Evolutionary conservation across 805 yeast genomes (phyloP), one percentile per base, ranked within the genome.

Genomic region (Metschnikowia cubensis): DNA sequence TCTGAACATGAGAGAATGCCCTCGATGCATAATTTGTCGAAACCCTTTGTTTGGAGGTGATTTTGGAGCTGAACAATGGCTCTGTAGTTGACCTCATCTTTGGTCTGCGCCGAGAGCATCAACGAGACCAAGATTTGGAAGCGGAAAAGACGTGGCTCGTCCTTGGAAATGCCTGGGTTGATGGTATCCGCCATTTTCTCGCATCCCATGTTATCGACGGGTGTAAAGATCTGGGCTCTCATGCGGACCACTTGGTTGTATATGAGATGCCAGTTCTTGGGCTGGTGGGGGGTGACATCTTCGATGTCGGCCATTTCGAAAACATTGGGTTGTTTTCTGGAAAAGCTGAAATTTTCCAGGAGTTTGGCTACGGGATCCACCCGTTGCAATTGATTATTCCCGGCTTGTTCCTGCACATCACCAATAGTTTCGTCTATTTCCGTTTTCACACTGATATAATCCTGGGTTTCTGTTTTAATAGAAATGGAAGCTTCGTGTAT

Each of bases 171-270:
- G 7, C 61, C 59, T 1, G 74, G 74, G 13, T 63, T 67, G 15
- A 80, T 69, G 3, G 75, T 65, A 20, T 71, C 68, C 0, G 83
- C 81, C 44, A 80, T 73, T 29, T 74, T 73, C 21, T 86, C 90
- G 64, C 96, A 89, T 5, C 97, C 97, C 79, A 88, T 82, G 0
- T 83, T 75, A 62, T 91, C 97, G 2, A 91, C 97, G 0, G 97
- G 97, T 0, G 97, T 82, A n/a, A 69, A 66, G 13, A 85, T 74
- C 45, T 74, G 73, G 3, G 75, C 58, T 51, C 97, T 74, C 94
- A 89, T 87, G 20, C 66, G 69, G 48, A 83, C 82, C 33, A 90
- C 72, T 51, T 74, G 79, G 45, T 81, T 70, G 59, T 85, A 86
- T 41, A 85, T 77, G 2, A 74, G 70, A 51, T 69, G 65, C 71